phyloP scores from a whole-genome alignment of 192 early-diverging fungal genomes.

The Dissophora globulifera region DNA sequence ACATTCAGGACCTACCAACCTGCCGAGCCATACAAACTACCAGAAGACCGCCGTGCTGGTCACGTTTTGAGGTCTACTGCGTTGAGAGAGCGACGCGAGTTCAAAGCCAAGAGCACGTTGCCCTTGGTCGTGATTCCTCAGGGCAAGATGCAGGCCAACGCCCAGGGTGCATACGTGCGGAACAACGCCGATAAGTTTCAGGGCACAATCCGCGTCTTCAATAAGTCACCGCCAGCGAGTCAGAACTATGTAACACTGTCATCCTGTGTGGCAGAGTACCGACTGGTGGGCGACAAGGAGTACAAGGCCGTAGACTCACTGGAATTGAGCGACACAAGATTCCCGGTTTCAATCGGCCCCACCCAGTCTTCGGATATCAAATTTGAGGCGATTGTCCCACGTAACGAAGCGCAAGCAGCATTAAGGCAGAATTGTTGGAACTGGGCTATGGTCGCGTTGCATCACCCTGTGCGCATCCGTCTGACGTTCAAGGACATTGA shows the following conservation, averaged over 20 bases:
- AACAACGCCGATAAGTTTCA: constrained; percentile 55
- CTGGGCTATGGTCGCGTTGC: constrained; percentile 54
- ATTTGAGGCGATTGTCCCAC: constrained; percentile 51
- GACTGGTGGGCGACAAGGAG: constrained; percentile 56
- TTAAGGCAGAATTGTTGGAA: constrained; percentile 53
- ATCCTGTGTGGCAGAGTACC: constrained; percentile 48
- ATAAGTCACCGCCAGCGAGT: constrained; percentile 44
- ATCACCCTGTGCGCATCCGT: constrained; percentile 57
- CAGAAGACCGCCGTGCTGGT: constrained; percentile 44
- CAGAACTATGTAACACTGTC: constrained; percentile 46
- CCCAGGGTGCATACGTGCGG: constrained; percentile 32
- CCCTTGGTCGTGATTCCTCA: constrained; percentile 33
- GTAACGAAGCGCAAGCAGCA: constrained; percentile 30
- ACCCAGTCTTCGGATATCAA: constrained; percentile 43
- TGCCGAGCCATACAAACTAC: constrained; percentile 41
- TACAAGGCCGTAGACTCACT: constrained; percentile 41
- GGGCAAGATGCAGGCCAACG: constrained; percentile 52
- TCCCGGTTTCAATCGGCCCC: constrained; percentile 48
- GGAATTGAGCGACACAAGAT: constrained; percentile 33
- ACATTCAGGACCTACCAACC: constrained; percentile 55
- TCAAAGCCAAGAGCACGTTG: constrained; percentile 44
- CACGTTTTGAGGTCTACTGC: constrained; percentile 30
- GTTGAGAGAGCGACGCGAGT: constrained; percentile 42
- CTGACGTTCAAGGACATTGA: constrained; percentile 56
- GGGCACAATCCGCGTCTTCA: constrained; percentile 56